Evolutionary conservation across 176 grass and related monocot species (phyloP).

Genomic region (Triticum timopheevii): DNA sequence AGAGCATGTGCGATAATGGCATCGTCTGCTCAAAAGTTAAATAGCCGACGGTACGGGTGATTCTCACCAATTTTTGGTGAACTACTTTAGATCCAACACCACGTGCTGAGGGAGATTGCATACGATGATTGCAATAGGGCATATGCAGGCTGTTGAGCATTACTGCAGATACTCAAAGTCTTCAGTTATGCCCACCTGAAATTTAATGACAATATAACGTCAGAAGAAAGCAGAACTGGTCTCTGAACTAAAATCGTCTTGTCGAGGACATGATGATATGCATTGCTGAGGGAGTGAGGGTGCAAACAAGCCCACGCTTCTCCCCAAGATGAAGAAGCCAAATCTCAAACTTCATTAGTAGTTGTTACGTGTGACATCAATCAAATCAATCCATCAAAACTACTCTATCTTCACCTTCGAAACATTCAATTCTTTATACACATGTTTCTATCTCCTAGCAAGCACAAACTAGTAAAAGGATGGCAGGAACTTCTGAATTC

Average conservation of each 20-base stretch:
- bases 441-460: neutral
- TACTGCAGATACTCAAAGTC: constrained; percentile 87
- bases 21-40: neutral
- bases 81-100: constrained; percentile 15
- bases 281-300: neutral
- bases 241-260: neutral
- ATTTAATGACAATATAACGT: neutral
- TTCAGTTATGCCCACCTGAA: constrained; percentile 86
- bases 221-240: neutral
- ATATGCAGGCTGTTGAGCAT: neutral
- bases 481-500: neutral
- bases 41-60: neutral
- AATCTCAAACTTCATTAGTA: constrained; percentile 8
- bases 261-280: neutral
- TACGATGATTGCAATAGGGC: neutral
- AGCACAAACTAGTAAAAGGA: neutral
- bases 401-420: neutral
- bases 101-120: neutral
- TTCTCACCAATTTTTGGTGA: neutral
- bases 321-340: neutral
- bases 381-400: neutral
- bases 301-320: neutral
- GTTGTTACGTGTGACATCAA: neutral
- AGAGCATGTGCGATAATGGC: neutral
- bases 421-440: neutral